These are phyloP conservation scores for Colletotrichum magnum DNA, from an alignment of 2,329 filamentous ascomycete genomes.

Conservation along the genomic window DNA sequence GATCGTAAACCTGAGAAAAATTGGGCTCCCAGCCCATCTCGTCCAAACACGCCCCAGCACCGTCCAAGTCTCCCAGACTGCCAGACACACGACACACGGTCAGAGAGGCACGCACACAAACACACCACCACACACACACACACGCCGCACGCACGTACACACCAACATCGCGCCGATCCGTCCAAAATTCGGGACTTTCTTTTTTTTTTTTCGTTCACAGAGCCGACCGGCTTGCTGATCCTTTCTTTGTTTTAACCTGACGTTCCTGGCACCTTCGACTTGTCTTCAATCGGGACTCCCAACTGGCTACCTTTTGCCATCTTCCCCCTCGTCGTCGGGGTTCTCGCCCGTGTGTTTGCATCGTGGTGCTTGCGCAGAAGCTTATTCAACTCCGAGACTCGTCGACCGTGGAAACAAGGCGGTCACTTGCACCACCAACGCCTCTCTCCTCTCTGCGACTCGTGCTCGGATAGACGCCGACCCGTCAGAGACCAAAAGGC, in stretches of 20 bases:
- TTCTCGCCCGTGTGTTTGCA: slow-evolving; percentile 6
- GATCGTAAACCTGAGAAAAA: background rate
- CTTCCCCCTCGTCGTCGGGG: too few species aligned
- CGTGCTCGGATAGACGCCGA: background rate
- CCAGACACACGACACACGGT: background rate
- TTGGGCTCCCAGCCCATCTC: too few species aligned
- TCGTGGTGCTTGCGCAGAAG: slow-evolving; percentile 5
- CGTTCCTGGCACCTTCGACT: slow-evolving; percentile 16
- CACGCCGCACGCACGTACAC: too few species aligned
- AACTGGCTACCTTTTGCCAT: slow-evolving; percentile 6
- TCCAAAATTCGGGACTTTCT: slow-evolving; percentile 12
- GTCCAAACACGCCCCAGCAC: too few species aligned
- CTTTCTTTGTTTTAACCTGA: slow-evolving; percentile 31
- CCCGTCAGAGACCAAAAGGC: slow-evolving; percentile 4
- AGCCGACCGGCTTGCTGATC: slow-evolving; percentile 24
- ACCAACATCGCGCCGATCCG: background rate
- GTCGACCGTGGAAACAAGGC: background rate
- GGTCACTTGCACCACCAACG: background rate
- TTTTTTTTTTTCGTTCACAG: background rate
- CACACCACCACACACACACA: background rate
- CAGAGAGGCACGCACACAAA: background rate
- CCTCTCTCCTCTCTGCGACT: background rate
- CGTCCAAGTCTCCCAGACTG: too few species aligned
- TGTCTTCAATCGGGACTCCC: slow-evolving; percentile 21
- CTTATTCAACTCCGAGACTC: background rate